These are phyloP conservation scores for Monosporozyma siamensis DNA, from an alignment of 805 yeast species.

Conservation along the genomic window DNA sequence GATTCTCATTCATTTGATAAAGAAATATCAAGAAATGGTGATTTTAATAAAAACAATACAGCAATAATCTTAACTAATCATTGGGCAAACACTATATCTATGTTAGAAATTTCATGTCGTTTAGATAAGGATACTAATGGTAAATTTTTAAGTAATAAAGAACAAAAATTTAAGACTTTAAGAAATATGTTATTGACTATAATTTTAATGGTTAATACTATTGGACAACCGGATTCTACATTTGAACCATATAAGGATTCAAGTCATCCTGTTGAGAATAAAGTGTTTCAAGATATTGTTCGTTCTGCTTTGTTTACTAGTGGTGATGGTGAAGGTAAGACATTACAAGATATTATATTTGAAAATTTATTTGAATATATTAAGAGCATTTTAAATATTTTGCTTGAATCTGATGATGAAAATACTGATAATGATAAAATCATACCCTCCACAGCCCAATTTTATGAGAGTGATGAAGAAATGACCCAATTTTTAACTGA, in stretches of 20 bases:
- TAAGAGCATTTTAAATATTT: background rate
- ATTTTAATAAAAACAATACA: slow-evolving; percentile 13
- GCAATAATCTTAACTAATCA: slow-evolving; percentile 16
- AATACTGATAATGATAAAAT: background rate
- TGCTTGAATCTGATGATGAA: background rate
- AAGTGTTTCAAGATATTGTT: slow-evolving; percentile 26
- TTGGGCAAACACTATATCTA: slow-evolving; percentile 35
- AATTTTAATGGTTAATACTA: slow-evolving; percentile 12
- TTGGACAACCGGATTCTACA: slow-evolving; percentile 16
- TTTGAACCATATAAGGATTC: background rate
- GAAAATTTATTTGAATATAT: slow-evolving; percentile 14
- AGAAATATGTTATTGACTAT: slow-evolving; percentile 18
- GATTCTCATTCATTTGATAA: slow-evolving; percentile 20
- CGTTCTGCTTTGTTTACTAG: slow-evolving; percentile 11
- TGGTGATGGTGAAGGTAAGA: background rate
- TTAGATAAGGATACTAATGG: slow-evolving; percentile 31
- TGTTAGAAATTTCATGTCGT: slow-evolving; percentile 52
- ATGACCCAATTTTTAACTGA: background rate
- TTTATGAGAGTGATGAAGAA: background rate
- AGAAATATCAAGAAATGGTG: slow-evolving; percentile 10
- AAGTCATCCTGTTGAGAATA: slow-evolving; percentile 12
- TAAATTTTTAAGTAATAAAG: slow-evolving; percentile 29
- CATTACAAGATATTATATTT: slow-evolving; percentile 11
- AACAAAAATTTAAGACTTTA: slow-evolving; percentile 34
- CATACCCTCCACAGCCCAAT: background rate